Percentiles rank a stretch among this genome's conserved stretches.
phyloP scores from a whole-genome alignment of 169 alveolate species.

The Ichthyophthirius multifiliis region DNA sequence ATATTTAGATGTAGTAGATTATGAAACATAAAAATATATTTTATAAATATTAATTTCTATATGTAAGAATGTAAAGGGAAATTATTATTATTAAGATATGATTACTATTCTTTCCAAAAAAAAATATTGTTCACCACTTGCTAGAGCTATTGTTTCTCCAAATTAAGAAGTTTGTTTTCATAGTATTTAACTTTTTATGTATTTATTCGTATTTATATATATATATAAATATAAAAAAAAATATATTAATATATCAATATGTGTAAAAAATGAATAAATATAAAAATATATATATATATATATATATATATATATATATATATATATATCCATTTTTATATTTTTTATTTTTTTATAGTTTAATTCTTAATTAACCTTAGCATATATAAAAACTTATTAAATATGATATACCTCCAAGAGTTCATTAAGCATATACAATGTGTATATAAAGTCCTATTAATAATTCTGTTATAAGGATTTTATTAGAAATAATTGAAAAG shows the following conservation, averaged over 20 bases:
- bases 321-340: not conserved
- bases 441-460: no score
- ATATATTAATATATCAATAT: not conserved
- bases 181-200: not conserved
- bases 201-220: not conserved
- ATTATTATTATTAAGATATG: not conserved
- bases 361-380: no score
- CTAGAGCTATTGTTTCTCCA: slow-evolving; percentile 5
- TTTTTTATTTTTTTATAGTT: not conserved
- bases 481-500: not conserved
- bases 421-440: no score
- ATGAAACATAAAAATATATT: slow-evolving; percentile 7
- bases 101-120: not conserved
- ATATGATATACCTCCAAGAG: no score
- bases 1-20: not conserved
- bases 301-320: not conserved
- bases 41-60: not conserved
- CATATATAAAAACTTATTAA: no score
- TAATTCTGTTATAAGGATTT: not conserved
- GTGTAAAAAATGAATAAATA: not conserved
- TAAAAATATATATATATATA: not conserved
- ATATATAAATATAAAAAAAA: not conserved
- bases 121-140: slow-evolving; percentile 9
- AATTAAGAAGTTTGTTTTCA: not conserved
- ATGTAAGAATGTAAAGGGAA: not conserved